These are phyloP conservation scores for Hypoxylon fragiforme DNA, from an alignment of 495 filamentous ascomycete species.

Conservation along the genomic window DNA sequence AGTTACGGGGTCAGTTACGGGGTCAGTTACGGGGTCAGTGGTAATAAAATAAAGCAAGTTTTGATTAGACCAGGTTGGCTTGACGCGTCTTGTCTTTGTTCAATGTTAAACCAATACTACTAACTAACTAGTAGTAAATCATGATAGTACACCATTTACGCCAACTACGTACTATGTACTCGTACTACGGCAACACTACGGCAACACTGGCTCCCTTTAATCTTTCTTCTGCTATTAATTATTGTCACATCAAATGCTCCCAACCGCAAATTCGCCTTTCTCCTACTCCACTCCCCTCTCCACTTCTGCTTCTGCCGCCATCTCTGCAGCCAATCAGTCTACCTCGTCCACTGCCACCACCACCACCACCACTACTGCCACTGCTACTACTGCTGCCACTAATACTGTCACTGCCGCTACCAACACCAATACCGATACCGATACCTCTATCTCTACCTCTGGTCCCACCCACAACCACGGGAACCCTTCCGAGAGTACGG, in stretches of 20 bases:
- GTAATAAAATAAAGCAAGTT: too few relatives aligned
- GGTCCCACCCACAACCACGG: background rate
- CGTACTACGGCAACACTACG: too few relatives aligned
- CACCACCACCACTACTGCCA: background rate
- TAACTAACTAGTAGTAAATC: too few relatives aligned
- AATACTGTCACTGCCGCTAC: background rate
- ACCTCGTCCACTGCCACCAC: background rate
- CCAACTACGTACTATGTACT: too few relatives aligned
- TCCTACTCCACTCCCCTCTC: constrained; percentile 14
- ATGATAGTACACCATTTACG: too few relatives aligned
- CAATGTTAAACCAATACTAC: too few relatives aligned
- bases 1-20: too few relatives aligned
- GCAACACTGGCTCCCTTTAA: background rate
- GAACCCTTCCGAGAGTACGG: constrained; percentile 6
- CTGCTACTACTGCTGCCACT: background rate
- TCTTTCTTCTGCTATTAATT: background rate
- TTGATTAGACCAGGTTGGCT: too few relatives aligned
- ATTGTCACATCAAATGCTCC: constrained; percentile 18
- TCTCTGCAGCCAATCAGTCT: background rate
- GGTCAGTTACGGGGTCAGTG: too few relatives aligned
- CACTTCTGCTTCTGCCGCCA: constrained; percentile 1
- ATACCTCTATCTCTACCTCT: background rate
- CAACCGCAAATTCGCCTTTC: constrained; percentile 10
- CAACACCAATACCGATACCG: background rate
- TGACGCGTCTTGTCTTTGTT: too few relatives aligned